Evolutionary conservation across 495 filamentous ascomycete genomes (phyloP), one percentile per base, ranked within the genome.

Genomic region (Penicillium macrosclerotiorum): DNA sequence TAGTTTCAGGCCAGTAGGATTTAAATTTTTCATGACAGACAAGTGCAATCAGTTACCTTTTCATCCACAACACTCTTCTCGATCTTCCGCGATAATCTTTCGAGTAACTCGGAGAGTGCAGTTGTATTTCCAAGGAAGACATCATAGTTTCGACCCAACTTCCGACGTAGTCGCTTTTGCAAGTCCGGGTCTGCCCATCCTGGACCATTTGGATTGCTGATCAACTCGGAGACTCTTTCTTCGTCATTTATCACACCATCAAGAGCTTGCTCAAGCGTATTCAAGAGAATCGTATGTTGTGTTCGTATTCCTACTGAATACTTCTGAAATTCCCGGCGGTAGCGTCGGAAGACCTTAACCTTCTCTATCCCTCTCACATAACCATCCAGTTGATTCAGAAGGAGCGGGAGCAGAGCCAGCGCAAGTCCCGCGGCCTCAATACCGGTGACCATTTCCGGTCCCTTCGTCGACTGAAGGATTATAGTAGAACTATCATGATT

Each of bases 341-440:
- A 68, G 12, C 47, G 44, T 23, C 54, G 37, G 8, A 56, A 46
- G 0, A 25, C 20, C 25, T 53, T 54, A 31, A 59, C 20, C 18
- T 54, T 58, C 19, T 60, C 54, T 2, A 67, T 43, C 1, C 63
- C 62, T 3, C 44, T 48, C 1, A 44, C 49, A 27, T 61, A 69
- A 19, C 14, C 23, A 13, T 63, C 56, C 3, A 69, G 4, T 5
- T 62, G 62, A 12, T 51, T 48, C 14, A 67, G 36, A 20, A 64
- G 19, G 1, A 65, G 27, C 1, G 65, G 63, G 18, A 66, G 24
- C n/a, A 57, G 17, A 1, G 59, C 59, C 2, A 65, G 55, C 7
- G 53, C 47, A 5, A 69, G 20, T 0, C 63, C 61, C 0, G 51
- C 54, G 5, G 49, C 39, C 26, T 63, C 64, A 11, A 68, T 51